These are phyloP conservation scores for Nematodospora anomalae DNA, from an alignment of 1,139 yeast species.

Conservation along the genomic window DNA sequence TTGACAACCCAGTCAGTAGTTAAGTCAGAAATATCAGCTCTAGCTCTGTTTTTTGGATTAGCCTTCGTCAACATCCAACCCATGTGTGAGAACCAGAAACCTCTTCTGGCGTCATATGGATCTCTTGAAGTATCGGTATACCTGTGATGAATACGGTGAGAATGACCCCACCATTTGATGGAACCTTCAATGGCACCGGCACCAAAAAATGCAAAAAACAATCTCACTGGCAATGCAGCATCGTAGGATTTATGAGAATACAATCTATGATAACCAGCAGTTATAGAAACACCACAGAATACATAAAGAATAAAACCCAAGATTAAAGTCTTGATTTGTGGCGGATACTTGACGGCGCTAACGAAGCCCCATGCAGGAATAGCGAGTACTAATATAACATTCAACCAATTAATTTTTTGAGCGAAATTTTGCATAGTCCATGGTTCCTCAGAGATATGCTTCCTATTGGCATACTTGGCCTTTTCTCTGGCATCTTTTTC, in stretches of 20 bases:
- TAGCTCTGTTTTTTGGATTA: conserved; percentile 91
- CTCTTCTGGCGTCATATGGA: conserved; percentile 95
- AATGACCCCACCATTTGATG: conserved; percentile 98
- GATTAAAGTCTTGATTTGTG: conserved; percentile 58
- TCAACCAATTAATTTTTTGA: conserved; percentile 91
- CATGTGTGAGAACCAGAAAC: conserved; percentile 93
- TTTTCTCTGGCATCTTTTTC: conserved; percentile 57
- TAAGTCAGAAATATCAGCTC: conserved; percentile 94
- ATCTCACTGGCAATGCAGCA: conserved; percentile 68
- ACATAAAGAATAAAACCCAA: conserved; percentile 65
- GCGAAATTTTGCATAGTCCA: conserved; percentile 85
- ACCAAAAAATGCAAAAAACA: conserved; percentile 81
- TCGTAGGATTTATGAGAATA: conserved; percentile 85
- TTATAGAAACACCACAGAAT: conserved; percentile 83
- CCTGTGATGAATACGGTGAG: conserved; percentile 96
- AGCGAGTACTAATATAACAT: conserved; percentile 70
- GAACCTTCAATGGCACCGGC: conserved; percentile 97
- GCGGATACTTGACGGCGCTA: conserved; percentile 49
- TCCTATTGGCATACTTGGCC: conserved; percentile 44
- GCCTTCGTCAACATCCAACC: conserved; percentile 97
- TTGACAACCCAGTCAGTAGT: conserved; percentile 87
- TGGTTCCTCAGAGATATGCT: conserved; percentile 89
- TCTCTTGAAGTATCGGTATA: conserved; percentile 96
- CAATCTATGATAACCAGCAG: conserved; percentile 78
- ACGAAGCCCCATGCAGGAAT: conserved; percentile 68